Percentiles rank a stretch among this genome's conserved stretches.
Evolutionary conservation across 1,284 basidiomycete genomes (phyloP).

Genomic region (Cryptococcus floricola): DNA sequence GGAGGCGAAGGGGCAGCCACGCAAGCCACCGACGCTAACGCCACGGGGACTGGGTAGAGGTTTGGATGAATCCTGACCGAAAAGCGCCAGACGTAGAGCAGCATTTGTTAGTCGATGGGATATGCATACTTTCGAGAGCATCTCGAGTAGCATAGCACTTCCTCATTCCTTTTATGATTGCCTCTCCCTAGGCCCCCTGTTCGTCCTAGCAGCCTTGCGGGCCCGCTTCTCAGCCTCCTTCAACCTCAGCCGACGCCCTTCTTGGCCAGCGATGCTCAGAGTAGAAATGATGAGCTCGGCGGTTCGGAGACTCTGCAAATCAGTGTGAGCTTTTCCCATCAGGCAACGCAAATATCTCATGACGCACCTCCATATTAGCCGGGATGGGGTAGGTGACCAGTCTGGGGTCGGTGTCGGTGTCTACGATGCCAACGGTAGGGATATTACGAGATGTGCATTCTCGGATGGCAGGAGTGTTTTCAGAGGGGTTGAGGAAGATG

Average conservation of each 20-base stretch:
- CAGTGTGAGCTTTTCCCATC: not conserved
- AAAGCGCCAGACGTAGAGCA: too few species aligned
- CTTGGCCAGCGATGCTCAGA: slow-evolving; percentile 83
- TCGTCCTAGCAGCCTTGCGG: slow-evolving; percentile 1
- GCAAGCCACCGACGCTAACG: too few species aligned
- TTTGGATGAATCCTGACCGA: too few species aligned
- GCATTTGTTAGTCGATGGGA: too few species aligned
- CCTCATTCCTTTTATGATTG: not conserved
- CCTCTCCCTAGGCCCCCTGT: slow-evolving; percentile 10
- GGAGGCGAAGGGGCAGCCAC: too few species aligned
- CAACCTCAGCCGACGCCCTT: slow-evolving; percentile 57
- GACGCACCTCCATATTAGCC: slow-evolving; percentile 84
- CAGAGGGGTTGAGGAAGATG: slow-evolving; percentile 80
- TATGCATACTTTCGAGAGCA: too few species aligned
- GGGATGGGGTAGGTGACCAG: slow-evolving; percentile 98
- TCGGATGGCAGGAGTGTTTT: slow-evolving; percentile 75
- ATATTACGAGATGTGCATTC: slow-evolving; percentile 80
- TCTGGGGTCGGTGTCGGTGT: slow-evolving; percentile 93
- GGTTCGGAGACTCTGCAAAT: slow-evolving; percentile 60
- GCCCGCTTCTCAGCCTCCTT: slow-evolving; percentile 35
- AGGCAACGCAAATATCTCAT: not conserved
- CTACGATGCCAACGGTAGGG: slow-evolving; percentile 84
- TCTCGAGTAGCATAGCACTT: too few species aligned
- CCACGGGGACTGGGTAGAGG: too few species aligned
- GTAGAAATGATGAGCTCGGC: slow-evolving; percentile 88